Evolutionary conservation across 305 asterid species (phyloP).

Genomic region (Fraxinus platypoda): DNA sequence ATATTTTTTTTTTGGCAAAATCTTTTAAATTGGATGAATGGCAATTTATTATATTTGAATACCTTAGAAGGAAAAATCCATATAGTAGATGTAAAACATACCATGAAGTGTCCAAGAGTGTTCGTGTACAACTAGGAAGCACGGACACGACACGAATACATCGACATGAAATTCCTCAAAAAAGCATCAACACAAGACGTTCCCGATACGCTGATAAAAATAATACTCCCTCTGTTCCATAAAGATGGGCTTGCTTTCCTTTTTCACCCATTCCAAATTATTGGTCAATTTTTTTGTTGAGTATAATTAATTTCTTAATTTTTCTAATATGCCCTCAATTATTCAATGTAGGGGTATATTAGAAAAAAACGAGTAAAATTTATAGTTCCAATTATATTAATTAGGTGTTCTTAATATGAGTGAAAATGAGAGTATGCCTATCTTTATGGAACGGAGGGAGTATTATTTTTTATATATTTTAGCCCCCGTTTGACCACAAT

Average conservation of each 20-base stretch:
- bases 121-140: neutral
- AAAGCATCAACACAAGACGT: neutral
- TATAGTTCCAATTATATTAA: neutral
- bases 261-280: neutral
- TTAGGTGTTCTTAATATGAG: neutral
- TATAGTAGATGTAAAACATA: neutral
- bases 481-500: no score
- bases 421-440: neutral
- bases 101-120: neutral
- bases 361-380: no score
- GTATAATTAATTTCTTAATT: neutral
- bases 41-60: neutral
- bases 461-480: neutral
- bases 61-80: neutral
- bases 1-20: neutral
- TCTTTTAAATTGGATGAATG: neutral
- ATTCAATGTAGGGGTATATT: neutral
- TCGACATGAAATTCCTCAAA: neutral
- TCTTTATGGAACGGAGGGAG: neutral
- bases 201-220: neutral
- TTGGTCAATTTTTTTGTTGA: neutral
- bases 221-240: neutral
- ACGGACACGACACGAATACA: neutral
- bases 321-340: neutral
- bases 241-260: neutral